Evolutionary conservation across 257 asterid genomes (phyloP), one percentile per base, ranked within the genome.

Genomic region (Cordia subcordata): DNA sequence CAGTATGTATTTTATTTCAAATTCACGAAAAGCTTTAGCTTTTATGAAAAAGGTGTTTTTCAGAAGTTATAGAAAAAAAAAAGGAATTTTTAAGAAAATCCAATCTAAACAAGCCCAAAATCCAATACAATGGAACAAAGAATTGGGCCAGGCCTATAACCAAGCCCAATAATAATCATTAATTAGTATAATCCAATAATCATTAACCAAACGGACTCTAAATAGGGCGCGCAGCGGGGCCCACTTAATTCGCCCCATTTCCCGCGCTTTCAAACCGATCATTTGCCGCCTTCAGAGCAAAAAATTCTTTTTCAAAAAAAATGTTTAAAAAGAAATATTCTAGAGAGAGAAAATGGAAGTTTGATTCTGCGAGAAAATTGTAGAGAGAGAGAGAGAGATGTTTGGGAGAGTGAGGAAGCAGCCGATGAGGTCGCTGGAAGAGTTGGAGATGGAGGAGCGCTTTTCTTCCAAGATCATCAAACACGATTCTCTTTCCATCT

Each of bases 401-500:
- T 60, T 86, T 49, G 96, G 96, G 23, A 75, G 87, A 53, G 79
- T 84, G 51, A 79, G 96, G 58, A 57, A 87, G 11, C 73, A 83
- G 51, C 69, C 96, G 47, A 47, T 73, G 33, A 53, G 67, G 61
- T 88, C 95, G 10, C 64, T 86, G 69, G 86, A 79, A 63, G 72
- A 59, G 19, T 55, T 89, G 66, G 95, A 86, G 75, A 42, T 82
- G 77, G 90, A 90, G 74, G 79, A 87, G 55, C 73, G 57, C 15
- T 53, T 77, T 0, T 58, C 79, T 38, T 65, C 82, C 52, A 90
- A 86, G 72, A 54, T 90, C 61, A 74, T 72, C 74, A 90, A 90
- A 66, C 77, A 77, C 66, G 92, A 90, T n/a, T 73, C 84, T 33
- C 86, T 89, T 74, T 89, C 97, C 61, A 74, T 89, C 16, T 89